These are phyloP conservation scores for Microdochium paspali DNA, from an alignment of 2,329 filamentous ascomycete species.

Conservation along the genomic window DNA sequence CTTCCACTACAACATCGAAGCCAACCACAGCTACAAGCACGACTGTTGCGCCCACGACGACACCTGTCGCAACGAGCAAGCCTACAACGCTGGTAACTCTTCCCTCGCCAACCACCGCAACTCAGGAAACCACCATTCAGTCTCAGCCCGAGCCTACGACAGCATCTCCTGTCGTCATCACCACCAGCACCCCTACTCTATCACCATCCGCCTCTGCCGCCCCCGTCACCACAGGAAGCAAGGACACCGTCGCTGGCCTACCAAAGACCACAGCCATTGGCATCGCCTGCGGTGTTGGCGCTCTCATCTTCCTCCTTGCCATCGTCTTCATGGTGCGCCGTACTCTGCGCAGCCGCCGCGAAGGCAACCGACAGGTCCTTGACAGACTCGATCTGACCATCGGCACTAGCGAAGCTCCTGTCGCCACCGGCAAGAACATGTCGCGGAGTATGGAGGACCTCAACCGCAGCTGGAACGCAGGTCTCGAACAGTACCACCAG, in stretches of 20 bases:
- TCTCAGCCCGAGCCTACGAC: not conserved
- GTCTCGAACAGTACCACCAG: not conserved
- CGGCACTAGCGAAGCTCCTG: not conserved
- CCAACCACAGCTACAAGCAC: not conserved
- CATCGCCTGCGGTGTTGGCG: not conserved
- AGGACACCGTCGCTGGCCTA: not conserved
- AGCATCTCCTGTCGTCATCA: not conserved
- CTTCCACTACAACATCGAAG: not conserved
- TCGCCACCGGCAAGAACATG: not conserved
- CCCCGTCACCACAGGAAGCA: not conserved
- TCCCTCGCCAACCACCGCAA: not conserved
- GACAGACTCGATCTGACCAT: not conserved
- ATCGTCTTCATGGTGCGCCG: not conserved
- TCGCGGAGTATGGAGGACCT: not conserved
- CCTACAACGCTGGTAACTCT: not conserved
- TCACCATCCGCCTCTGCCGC: not conserved
- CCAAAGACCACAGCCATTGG: not conserved
- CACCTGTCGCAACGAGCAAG: not conserved
- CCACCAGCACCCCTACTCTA: not conserved
- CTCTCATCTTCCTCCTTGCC: not conserved
- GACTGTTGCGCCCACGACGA: not conserved
- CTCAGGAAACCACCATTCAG: not conserved
- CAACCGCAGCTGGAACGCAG: not conserved
- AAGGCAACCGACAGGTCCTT: not conserved
- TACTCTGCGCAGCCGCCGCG: not conserved